Evolutionary conservation across 2,329 filamentous ascomycete genomes (phyloP).

Genomic region (Sporothrix mexicana): DNA sequence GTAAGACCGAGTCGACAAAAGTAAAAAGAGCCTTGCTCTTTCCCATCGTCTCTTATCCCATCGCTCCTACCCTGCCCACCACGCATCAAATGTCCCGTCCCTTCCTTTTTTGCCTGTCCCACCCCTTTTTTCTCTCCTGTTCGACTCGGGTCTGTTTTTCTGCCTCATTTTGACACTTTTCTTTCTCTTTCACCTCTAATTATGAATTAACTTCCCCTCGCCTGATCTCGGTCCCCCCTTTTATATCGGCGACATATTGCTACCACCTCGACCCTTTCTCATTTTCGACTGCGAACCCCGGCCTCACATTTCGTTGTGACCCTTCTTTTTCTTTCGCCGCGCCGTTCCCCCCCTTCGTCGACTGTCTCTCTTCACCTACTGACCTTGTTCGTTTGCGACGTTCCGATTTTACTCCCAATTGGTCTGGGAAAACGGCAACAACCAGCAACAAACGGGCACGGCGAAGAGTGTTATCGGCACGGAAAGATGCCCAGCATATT

Average conservation of each 20-base stretch:
- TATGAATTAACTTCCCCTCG: conserved; percentile 18
- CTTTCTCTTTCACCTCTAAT: conserved; percentile 16
- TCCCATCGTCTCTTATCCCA: conserved; percentile 31
- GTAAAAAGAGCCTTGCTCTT: conserved; percentile 27
- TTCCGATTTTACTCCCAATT: not conserved
- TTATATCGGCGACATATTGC: conserved; percentile 17
- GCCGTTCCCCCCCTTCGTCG: not conserved
- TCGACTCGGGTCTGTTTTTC: not conserved
- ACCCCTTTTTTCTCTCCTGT: conserved; percentile 28
- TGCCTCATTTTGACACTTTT: not conserved
- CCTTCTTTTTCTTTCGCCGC: not conserved
- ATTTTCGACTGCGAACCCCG: conserved; percentile 9
- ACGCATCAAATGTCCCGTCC: conserved; percentile 19
- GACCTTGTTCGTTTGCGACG: conserved; percentile 1
- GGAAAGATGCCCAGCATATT: conserved; percentile 62
- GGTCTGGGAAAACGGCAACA: not conserved
- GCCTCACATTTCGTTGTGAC: not conserved
- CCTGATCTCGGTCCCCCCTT: conserved; percentile 11
- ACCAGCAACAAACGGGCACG: conserved; percentile 1
- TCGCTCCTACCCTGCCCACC: conserved; percentile 30
- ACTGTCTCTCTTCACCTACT: not conserved
- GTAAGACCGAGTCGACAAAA: conserved; percentile 30
- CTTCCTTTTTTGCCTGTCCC: conserved; percentile 31
- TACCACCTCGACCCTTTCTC: not conserved
- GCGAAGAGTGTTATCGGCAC: conserved; percentile 12